A percentile compares a stretch with the other conserved stretches of the same genome.
These are phyloP conservation scores for Brassica cretica DNA, from an alignment of 345 rosid genomes.

Conservation along the genomic window DNA sequence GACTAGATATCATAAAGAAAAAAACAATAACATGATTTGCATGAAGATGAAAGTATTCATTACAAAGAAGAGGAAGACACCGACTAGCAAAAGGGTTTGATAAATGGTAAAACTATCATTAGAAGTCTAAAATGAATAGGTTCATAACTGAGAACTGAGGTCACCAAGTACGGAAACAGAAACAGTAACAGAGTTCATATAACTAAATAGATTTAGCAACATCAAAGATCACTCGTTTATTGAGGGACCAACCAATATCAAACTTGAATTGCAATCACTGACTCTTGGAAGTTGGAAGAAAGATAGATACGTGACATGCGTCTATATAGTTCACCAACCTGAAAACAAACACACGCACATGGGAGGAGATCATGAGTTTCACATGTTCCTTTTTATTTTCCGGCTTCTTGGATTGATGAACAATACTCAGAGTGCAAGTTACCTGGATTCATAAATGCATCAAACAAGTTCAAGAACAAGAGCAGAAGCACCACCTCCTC, in stretches of 20 bases:
- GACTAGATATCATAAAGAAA: too few species aligned
- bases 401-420: background rate
- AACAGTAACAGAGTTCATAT: conserved; percentile 12
- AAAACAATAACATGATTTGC: too few species aligned
- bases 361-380: conserved; percentile 4
- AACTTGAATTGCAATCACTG: conserved; percentile 5
- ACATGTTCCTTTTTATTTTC: background rate
- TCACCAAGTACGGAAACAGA: background rate
- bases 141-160: background rate
- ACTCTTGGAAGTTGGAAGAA: conserved; percentile 12
- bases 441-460: conserved; percentile 27
- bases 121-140: background rate
- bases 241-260: conserved; percentile 21
- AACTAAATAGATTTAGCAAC: conserved; percentile 21
- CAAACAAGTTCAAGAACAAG: conserved; percentile 75
- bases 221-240: conserved; percentile 33
- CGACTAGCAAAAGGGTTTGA: too few species aligned
- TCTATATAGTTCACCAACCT: background rate
- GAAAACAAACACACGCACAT: background rate
- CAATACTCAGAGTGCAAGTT: background rate
- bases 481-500: conserved; percentile 97
- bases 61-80: too few species aligned
- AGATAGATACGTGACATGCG: background rate
- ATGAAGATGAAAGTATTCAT: too few species aligned
- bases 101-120: too few species aligned